These are phyloP conservation scores for Paramecium caudatum DNA, from an alignment of 73 alveolate species.

Conservation along the genomic window DNA sequence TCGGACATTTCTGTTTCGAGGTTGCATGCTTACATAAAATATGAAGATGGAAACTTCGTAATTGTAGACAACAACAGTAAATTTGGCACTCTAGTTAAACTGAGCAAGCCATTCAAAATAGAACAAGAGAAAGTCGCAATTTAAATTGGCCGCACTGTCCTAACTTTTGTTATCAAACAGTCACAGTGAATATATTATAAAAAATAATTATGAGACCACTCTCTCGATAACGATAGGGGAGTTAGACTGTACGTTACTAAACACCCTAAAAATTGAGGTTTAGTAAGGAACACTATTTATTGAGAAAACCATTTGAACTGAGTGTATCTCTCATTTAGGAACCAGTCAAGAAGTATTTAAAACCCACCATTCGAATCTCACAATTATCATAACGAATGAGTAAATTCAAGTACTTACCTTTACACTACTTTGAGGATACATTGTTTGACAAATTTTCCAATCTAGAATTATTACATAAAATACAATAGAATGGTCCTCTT, in stretches of 20 bases:
- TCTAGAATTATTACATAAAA: background rate
- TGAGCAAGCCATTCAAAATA: constrained; percentile 58
- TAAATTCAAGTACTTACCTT: constrained; percentile 14
- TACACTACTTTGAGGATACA: constrained; percentile 45
- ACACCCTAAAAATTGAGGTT: constrained; percentile 44
- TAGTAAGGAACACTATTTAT: constrained; percentile 17
- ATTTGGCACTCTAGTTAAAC: constrained; percentile 81
- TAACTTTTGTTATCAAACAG: constrained; percentile 31
- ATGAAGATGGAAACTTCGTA: constrained; percentile 78
- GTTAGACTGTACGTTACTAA: background rate
- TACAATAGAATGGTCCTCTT: background rate
- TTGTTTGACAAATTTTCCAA: constrained; percentile 20
- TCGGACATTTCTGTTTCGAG: constrained; percentile 82
- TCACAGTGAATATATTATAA: too few relatives aligned
- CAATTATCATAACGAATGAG: background rate
- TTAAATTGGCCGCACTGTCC: constrained; percentile 62
- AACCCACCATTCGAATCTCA: constrained; percentile 10
- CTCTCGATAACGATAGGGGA: background rate
- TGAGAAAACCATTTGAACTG: constrained; percentile 3
- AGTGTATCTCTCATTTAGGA: background rate
- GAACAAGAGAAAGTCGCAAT: constrained; percentile 69
- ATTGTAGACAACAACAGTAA: constrained; percentile 76
- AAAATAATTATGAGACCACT: constrained; percentile 36
- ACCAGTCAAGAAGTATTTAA: background rate
- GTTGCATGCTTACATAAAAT: constrained; percentile 77